Conservation (phyloP, 306 rosid genomes). For the Trifolium fragiferum region DNA sequence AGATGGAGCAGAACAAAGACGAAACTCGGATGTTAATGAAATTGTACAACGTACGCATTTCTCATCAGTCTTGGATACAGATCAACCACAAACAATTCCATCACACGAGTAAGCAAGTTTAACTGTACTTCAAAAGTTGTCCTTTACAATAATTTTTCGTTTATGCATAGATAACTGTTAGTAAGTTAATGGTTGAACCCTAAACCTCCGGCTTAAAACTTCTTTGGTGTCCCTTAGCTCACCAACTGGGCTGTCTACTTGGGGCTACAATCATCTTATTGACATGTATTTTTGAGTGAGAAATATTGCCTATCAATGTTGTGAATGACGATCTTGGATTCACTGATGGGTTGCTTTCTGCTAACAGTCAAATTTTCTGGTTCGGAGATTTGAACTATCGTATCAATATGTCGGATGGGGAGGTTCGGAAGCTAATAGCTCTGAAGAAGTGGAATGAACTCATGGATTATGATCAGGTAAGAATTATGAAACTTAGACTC, state of each 20-base stretch:
- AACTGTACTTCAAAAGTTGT: background rate
- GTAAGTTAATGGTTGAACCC: too few relatives aligned
- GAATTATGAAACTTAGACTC: conserved; percentile 29
- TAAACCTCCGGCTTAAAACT: too few relatives aligned
- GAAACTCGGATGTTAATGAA: conserved; percentile 84
- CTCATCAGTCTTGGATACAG: conserved; percentile 67
- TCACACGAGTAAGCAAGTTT: conserved; percentile 80
- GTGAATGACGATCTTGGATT: conserved; percentile 25
- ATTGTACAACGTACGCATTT: conserved; percentile 79
- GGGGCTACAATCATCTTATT: background rate
- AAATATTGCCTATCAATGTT: background rate
- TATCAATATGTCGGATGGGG: conserved; percentile 64
- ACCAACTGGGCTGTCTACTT: too few relatives aligned
- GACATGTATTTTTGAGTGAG: background rate
- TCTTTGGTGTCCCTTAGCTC: too few relatives aligned
- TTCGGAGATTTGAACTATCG: conserved; percentile 96
- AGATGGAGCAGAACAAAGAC: conserved; percentile 79
- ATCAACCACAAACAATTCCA: conserved; percentile 85
- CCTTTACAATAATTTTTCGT: too few relatives aligned
- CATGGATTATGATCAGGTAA: conserved; percentile 80
- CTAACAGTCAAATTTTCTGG: conserved; percentile 89
- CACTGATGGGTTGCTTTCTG: conserved; percentile 41
- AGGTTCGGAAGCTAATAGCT: conserved; percentile 67
- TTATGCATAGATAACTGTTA: too few relatives aligned
- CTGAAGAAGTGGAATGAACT: conserved; percentile 75